phyloP scores from a whole-genome alignment of 257 asterid genomes.

The Coffea eugenioides region DNA sequence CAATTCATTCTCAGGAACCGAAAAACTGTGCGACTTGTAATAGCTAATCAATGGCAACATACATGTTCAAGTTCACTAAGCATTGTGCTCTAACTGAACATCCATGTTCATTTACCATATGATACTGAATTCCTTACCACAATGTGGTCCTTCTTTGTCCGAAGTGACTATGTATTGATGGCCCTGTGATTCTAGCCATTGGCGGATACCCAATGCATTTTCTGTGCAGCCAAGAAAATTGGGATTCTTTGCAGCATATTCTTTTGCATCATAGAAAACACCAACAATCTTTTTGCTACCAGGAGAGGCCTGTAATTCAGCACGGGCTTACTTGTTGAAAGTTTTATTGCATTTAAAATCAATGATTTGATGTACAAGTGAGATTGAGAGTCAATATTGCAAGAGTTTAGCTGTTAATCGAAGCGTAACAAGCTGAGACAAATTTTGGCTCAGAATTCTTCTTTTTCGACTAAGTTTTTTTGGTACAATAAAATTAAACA shows the following conservation, averaged over 20 bases:
- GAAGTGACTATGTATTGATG: constrained; percentile 85
- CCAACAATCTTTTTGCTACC: constrained; percentile 98
- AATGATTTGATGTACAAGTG: background rate
- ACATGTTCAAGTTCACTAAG: background rate
- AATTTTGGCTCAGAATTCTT: background rate
- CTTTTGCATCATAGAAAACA: constrained; percentile 84
- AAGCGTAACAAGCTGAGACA: background rate
- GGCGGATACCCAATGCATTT: constrained; percentile 86
- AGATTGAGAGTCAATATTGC: background rate
- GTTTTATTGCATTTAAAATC: background rate
- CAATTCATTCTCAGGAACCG: background rate
- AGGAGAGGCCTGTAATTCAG: constrained; percentile 60
- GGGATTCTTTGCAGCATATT: constrained; percentile 89
- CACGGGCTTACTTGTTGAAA: background rate
- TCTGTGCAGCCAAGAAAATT: constrained; percentile 84
- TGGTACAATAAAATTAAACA: too few relatives aligned
- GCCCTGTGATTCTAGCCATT: constrained; percentile 89
- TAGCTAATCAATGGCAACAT: background rate
- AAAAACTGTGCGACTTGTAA: background rate
- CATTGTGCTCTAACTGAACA: background rate
- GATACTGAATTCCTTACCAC: constrained; percentile 47
- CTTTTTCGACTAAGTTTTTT: too few relatives aligned
- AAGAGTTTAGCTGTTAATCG: background rate
- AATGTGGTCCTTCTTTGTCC: constrained; percentile 87
- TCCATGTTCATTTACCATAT: background rate